Percentiles rank a stretch among this genome's conserved stretches.
Conservation (phyloP, 306 rosid genomes). For the Vigna angularis region DNA sequence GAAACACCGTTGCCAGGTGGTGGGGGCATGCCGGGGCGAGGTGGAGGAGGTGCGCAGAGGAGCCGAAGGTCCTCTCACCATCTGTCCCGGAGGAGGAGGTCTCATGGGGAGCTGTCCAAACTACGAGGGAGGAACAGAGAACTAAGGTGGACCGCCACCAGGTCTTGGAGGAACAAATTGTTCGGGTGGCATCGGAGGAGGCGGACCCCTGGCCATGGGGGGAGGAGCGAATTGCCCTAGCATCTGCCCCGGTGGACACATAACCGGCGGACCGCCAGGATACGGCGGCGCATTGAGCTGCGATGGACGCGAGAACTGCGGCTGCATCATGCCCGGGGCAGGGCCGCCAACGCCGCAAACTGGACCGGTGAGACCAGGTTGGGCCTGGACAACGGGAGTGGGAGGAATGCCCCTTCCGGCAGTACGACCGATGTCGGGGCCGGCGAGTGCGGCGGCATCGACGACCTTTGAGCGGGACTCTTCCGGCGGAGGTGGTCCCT, state of each 20-base stretch:
- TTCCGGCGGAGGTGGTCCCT: constrained; percentile 96
- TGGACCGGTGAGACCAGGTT: constrained; percentile 92
- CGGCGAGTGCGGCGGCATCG: constrained; percentile 78
- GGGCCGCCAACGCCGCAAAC: constrained; percentile 98
- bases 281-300: constrained; percentile 80
- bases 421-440: constrained; percentile 90
- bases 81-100: no score
- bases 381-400: constrained; percentile 83
- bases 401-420: constrained; percentile 85
- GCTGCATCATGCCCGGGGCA: constrained; percentile 99
- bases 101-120: no score
- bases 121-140: no score
- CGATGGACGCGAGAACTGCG: constrained; percentile 87
- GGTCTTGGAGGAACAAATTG: no score
- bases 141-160: no score
- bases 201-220: no score
- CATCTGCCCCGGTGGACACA: constrained; percentile 83
- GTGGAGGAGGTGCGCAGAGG: no score
- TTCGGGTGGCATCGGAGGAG: no score
- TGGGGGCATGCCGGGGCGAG: no score
- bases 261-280: constrained; percentile 69
- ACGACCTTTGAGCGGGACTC: constrained; percentile 93
- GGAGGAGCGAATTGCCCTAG: constrained; percentile 68
- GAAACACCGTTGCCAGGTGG: no score
- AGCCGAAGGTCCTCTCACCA: no score